A percentile compares a stretch with the other conserved stretches of the same genome.
Conservation (phyloP, 2,329 filamentous ascomycete species). For the Colletotrichum sp. region DNA sequence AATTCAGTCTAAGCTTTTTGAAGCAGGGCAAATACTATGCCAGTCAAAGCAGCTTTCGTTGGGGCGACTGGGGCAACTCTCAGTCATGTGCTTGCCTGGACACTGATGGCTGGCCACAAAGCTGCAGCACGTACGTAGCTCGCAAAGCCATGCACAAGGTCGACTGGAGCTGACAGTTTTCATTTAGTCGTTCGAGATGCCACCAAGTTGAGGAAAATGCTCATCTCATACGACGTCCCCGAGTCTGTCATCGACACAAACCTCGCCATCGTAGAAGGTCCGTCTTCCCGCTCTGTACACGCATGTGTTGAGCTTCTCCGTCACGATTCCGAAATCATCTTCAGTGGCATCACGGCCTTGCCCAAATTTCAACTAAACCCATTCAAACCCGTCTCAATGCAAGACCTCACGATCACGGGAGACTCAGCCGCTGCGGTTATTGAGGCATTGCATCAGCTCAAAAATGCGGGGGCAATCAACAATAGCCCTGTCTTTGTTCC, state of each 20-base stretch:
- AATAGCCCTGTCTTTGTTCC: neutral
- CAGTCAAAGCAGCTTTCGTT: neutral
- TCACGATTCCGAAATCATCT: neutral
- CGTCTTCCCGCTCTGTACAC: neutral
- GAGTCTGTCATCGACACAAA: neutral
- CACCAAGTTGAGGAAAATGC: neutral
- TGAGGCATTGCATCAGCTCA: neutral
- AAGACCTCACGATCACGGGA: neutral
- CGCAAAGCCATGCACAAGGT: neutral
- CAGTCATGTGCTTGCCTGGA: neutral
- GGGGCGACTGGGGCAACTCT: neutral
- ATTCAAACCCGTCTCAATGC: neutral
- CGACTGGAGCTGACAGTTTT: neutral
- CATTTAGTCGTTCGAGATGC: neutral
- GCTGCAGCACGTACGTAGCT: neutral
- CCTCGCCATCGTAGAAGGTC: neutral
- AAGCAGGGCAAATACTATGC: neutral
- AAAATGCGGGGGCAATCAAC: neutral
- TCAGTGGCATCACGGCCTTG: neutral
- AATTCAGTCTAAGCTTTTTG: neutral
- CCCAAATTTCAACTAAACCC: conserved; percentile 1
- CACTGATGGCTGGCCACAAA: neutral
- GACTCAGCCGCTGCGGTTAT: neutral
- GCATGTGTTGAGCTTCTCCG: neutral
- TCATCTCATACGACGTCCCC: neutral